Evolutionary conservation across 495 filamentous ascomycete species (phyloP), one percentile per base, ranked within the genome.

Genomic region (Daldinia concentrica): DNA sequence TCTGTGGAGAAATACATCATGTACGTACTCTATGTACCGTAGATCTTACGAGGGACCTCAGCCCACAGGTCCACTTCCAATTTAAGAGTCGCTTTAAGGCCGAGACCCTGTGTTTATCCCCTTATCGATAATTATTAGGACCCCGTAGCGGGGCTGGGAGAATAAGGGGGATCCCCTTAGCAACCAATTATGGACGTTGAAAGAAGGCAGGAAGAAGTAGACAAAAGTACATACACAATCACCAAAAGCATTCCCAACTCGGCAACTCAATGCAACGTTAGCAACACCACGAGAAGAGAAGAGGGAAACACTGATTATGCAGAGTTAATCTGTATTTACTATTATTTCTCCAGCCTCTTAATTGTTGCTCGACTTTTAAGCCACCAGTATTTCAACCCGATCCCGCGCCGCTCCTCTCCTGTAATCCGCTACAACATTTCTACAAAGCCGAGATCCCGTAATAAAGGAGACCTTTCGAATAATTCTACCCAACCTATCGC

Each of bases 121-220:
- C 6, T 71, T 71, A 71, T 71, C 68, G 68, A 71, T 71, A 66
- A 48, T 17, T 15, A 34, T 15, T 8, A 41, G 36, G 37, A 17
- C 15, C 37, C 39, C 6, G 3, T 50, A 41, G 67, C 41, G 55
- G 67, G 67, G 67, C 61, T 54, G 64, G 66, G 57, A 69, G 69
- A 68, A 66, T 66, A 57, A 19, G 54, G 64, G 70, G 62, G 69
- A 68, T 77, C 74, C 62, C 73, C 74, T 69, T 17, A 69, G 55
- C 76, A 72, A 74, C 76, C 75, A 77, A 77, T 77, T 65, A 62
- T 64, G 65, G 51, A 74, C 62, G 64, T 68, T 52, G 58, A 66
- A 7, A 27, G 58, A 54, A 54, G 34, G 3, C 27, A n/a, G 14
- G 14, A 27, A 29, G 26, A 54, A 54, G 14, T 14, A 54, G 4